phyloP scores from a whole-genome alignment of 148 eudicot species.

The Limonium bicolor region DNA sequence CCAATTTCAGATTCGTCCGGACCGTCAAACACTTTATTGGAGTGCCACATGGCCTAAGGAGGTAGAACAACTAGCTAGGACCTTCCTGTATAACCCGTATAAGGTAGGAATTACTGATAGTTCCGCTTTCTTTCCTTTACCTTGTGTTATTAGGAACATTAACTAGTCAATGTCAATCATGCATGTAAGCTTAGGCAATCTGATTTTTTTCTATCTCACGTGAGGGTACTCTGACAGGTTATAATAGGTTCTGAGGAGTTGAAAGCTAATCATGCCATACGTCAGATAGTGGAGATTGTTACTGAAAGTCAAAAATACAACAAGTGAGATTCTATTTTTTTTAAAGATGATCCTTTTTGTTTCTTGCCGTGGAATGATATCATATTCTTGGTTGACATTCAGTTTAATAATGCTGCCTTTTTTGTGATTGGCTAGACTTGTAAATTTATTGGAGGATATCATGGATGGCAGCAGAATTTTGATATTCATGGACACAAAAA shows the following conservation, averaged over 20 bases:
- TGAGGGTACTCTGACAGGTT: too few relatives aligned
- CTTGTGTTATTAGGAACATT: too few relatives aligned
- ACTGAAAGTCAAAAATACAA: conserved; percentile 88
- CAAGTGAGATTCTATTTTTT: conserved; percentile 32
- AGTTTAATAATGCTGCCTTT: conserved; percentile 2
- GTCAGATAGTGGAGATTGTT: conserved; percentile 80
- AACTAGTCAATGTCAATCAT: too few relatives aligned
- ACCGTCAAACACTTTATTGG: conserved; percentile 90
- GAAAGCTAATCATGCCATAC: conserved; percentile 94
- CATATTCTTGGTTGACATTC: not conserved
- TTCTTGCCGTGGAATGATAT: not conserved
- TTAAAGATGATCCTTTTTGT: not conserved
- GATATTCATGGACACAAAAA: conserved; percentile 95
- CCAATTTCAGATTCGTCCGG: conserved; percentile 76
- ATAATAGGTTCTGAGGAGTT: conserved; percentile 79
- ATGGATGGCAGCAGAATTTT: conserved; percentile 97
- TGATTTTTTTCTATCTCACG: too few relatives aligned
- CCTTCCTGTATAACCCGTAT: conserved; percentile 66
- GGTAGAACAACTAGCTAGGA: conserved; percentile 84
- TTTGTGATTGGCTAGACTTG: conserved; percentile 35
- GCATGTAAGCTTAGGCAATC: too few relatives aligned
- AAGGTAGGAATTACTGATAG: conserved; percentile 30
- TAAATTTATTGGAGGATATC: conserved; percentile 89
- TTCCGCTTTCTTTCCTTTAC: too few relatives aligned
- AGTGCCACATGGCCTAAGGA: conserved; percentile 99